These are phyloP conservation scores for Brassica balearica DNA, from an alignment of 441 rosid genomes.

Conservation along the genomic window DNA sequence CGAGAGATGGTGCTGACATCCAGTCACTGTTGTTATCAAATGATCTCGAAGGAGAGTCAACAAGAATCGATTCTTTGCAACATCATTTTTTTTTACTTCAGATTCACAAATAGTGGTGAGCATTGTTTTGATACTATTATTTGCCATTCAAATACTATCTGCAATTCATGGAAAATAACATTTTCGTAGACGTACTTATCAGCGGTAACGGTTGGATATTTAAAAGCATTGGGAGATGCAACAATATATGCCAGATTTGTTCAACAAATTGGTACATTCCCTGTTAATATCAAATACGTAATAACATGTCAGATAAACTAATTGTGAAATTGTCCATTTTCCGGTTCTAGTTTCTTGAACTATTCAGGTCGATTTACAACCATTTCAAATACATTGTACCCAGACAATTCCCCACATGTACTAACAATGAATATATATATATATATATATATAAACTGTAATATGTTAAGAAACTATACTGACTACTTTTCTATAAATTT, in stretches of 20 bases:
- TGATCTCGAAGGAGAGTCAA: neutral
- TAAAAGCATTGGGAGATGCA: neutral
- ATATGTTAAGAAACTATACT: neutral
- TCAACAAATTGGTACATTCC: constrained; percentile 28
- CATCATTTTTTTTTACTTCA: neutral
- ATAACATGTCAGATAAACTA: constrained; percentile 22
- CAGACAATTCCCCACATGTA: constrained; percentile 9
- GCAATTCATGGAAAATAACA: neutral
- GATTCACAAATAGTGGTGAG: neutral
- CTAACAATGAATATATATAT: neutral
- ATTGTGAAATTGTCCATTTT: constrained; percentile 28
- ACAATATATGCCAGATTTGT: neutral
- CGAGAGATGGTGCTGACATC: constrained; percentile 2
- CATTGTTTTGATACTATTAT: neutral
- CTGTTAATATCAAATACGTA: constrained; percentile 11
- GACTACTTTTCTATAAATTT: neutral
- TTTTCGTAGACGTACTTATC: neutral
- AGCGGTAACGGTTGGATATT: neutral
- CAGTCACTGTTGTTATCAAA: neutral
- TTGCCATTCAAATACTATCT: neutral
- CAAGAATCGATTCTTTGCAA: neutral
- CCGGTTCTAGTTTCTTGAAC: neutral
- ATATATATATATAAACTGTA: neutral
- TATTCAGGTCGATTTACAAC: constrained; percentile 30
- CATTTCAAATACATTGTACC: constrained; percentile 17